Evolutionary conservation across 1,284 basidiomycete species (phyloP).

Genomic region (Tausonia pullulans): DNA sequence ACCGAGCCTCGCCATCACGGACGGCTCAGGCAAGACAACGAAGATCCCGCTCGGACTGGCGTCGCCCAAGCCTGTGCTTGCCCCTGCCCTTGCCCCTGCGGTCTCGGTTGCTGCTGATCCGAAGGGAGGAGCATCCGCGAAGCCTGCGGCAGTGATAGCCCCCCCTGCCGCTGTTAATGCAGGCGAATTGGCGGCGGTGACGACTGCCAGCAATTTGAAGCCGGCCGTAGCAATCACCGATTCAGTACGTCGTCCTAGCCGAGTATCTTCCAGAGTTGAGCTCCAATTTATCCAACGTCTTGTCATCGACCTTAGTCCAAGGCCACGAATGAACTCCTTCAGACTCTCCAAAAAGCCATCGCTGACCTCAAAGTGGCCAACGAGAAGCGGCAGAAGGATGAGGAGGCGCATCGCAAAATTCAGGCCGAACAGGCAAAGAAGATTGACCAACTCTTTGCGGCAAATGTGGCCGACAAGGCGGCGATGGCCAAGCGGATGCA

Average conservation of each 20-base stretch:
- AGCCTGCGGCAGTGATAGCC: too few relatives aligned
- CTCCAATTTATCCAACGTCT: too few relatives aligned
- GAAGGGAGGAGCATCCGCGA: too few relatives aligned
- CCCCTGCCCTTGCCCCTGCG: too few relatives aligned
- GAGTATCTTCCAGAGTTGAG: too few relatives aligned
- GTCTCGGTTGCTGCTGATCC: too few relatives aligned
- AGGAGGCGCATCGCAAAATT: not conserved
- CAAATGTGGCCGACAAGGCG: conserved; percentile 4
- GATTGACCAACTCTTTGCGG: not conserved
- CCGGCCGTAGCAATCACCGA: too few relatives aligned
- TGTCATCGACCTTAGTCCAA: too few relatives aligned
- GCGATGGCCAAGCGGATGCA: not conserved
- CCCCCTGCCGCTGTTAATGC: too few relatives aligned
- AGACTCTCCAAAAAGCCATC: not conserved
- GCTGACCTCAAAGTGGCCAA: not conserved
- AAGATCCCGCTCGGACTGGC: not conserved
- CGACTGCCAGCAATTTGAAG: too few relatives aligned
- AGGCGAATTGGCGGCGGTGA: too few relatives aligned
- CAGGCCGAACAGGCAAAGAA: not conserved
- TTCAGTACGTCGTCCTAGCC: too few relatives aligned
- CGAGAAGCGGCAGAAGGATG: not conserved
- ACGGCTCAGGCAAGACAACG: not conserved
- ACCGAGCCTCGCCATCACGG: not conserved
- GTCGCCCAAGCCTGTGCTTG: not conserved
- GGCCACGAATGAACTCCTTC: not conserved